phyloP scores from a whole-genome alignment of 805 yeast genomes.

The Metschnikowia reukaufii region DNA sequence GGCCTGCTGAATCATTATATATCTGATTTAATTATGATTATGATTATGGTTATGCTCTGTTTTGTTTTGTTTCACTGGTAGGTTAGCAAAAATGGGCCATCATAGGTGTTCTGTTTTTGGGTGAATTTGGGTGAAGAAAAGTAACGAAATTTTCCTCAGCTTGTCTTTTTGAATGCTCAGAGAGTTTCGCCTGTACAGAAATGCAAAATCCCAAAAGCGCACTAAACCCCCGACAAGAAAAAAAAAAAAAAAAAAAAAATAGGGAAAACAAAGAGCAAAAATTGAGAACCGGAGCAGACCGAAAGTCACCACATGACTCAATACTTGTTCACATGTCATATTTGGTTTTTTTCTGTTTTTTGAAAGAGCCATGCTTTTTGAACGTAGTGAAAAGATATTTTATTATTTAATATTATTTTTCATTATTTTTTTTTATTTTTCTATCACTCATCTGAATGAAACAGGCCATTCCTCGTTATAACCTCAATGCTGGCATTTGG shows the following conservation, averaged over 20 bases:
- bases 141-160: conserved; percentile 5
- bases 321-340: too few species aligned
- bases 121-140: not conserved
- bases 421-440: too few species aligned
- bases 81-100: conserved; percentile 13
- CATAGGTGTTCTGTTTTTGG: conserved; percentile 5
- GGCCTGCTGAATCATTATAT: conserved; percentile 13
- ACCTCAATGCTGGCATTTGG: too few species aligned
- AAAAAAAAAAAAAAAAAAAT: not conserved
- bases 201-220: not conserved
- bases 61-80: conserved; percentile 2
- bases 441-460: too few species aligned
- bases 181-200: conserved; percentile 9
- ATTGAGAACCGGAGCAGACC: not conserved
- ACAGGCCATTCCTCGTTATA: too few species aligned
- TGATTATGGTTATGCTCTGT: not conserved
- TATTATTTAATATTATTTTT: too few species aligned
- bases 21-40: not conserved
- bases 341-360: too few species aligned
- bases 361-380: too few species aligned
- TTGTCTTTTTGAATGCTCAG: not conserved
- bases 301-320: too few species aligned
- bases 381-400: too few species aligned
- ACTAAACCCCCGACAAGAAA: not conserved
- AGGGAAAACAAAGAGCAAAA: not conserved